Evolutionary conservation across 78 protist genomes (phyloP).

Genomic region (Anaeramoeba flamelloides): DNA sequence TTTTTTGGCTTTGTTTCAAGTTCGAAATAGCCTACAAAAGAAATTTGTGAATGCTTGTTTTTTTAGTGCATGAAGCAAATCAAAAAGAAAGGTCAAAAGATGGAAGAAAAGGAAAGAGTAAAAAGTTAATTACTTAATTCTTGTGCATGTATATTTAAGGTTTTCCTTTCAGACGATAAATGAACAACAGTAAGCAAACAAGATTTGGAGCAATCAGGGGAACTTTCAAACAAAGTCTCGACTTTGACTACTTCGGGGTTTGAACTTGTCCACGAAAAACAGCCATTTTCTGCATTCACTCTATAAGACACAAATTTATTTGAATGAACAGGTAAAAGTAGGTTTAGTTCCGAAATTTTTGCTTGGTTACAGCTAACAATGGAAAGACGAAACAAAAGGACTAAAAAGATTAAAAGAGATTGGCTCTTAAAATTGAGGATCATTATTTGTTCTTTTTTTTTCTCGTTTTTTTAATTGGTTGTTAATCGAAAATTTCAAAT

Average conservation of each 20-base stretch:
- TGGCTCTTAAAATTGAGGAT: too few relatives aligned
- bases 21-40: too few relatives aligned
- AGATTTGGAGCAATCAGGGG: not conserved
- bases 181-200: not conserved
- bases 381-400: too few relatives aligned
- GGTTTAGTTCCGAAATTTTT: not conserved
- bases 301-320: not conserved
- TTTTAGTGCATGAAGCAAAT: too few relatives aligned
- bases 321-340: not conserved
- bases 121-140: not conserved
- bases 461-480: too few relatives aligned
- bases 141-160: not conserved
- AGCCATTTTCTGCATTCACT: not conserved
- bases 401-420: too few relatives aligned
- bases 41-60: too few relatives aligned
- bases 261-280: not conserved
- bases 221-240: not conserved
- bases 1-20: too few relatives aligned
- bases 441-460: too few relatives aligned
- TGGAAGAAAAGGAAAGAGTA: not conserved
- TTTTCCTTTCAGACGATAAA: not conserved
- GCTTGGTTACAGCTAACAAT: too few relatives aligned
- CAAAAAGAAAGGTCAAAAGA: too few relatives aligned
- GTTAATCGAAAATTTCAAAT: too few relatives aligned
- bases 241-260: not conserved